Percentiles rank a stretch among this genome's conserved stretches.
These are phyloP conservation scores for Fusarium staphyleae DNA, from an alignment of 2,329 filamentous ascomycete genomes.

Conservation along the genomic window DNA sequence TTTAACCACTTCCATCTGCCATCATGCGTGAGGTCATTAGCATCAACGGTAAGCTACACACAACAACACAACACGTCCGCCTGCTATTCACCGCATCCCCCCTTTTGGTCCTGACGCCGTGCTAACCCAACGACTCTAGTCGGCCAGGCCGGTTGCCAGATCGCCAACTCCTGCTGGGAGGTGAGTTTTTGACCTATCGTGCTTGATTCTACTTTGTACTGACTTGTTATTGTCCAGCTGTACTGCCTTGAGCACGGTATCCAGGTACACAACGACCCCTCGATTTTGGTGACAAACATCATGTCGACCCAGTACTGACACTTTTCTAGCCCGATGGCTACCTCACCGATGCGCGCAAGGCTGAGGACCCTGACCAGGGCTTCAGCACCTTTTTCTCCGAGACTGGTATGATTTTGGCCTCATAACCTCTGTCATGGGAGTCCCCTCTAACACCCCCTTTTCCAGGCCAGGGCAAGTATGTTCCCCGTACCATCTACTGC, in stretches of 20 bases:
- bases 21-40: constrained; percentile 99
- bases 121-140: constrained; percentile 72
- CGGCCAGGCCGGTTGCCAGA: constrained; percentile 99
- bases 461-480: constrained; percentile 95
- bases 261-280: constrained; percentile 70
- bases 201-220: constrained; percentile 40
- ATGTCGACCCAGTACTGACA: constrained; percentile 22
- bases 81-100: constrained; percentile 53
- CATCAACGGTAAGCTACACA: constrained; percentile 83
- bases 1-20: constrained; percentile 46
- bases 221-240: constrained; percentile 65
- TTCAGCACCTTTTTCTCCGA: constrained; percentile 99
- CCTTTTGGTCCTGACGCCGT: constrained; percentile 53
- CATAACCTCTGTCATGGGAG: neutral
- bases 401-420: constrained; percentile 72
- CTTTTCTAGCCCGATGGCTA: constrained; percentile 87
- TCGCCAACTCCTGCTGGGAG: constrained; percentile 99
- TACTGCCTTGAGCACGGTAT: constrained; percentile 99
- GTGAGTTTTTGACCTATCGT: constrained; percentile 64
- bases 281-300: constrained; percentile 34
- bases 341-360: constrained; percentile 97
- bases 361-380: constrained; percentile 88
- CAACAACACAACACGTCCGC: constrained; percentile 38
- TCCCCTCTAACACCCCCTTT: constrained; percentile 31
- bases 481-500: constrained; percentile 98